Percentiles rank a stretch among this genome's conserved stretches.
phyloP scores from a whole-genome alignment of 345 rosid species.

The Eucalyptus virginea region DNA sequence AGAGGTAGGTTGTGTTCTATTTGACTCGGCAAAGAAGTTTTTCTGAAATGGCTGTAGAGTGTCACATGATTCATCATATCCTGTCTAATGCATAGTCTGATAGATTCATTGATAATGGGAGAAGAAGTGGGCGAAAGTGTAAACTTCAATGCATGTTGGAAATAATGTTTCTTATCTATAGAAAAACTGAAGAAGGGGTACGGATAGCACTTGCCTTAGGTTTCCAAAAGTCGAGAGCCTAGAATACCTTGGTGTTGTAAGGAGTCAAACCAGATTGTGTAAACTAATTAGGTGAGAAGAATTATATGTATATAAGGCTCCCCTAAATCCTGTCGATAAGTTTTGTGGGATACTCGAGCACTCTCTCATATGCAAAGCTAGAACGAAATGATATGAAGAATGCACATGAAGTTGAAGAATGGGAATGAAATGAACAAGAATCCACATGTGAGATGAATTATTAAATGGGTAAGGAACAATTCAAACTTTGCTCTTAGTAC shows the following conservation, averaged over 20 bases:
- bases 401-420: not conserved
- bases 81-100: not conserved
- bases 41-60: not conserved
- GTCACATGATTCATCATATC: not conserved
- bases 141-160: not conserved
- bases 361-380: not conserved
- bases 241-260: not conserved
- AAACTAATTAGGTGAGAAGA: not conserved
- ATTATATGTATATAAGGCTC: not conserved
- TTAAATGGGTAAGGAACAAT: not conserved
- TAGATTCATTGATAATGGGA: not conserved
- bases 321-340: not conserved
- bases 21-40: not conserved
- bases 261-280: not conserved
- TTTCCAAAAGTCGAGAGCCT: not conserved
- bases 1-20: conserved; percentile 39
- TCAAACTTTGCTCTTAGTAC: not conserved
- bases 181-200: not conserved
- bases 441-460: not conserved
- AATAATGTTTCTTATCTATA: not conserved
- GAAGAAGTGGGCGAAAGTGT: not conserved
- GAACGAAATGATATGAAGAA: not conserved
- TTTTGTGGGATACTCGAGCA: not conserved
- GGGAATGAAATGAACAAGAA: not conserved
- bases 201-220: not conserved